phyloP scores from a whole-genome alignment of 352 stramenopile genomes.

The Phytophthora quininea region DNA sequence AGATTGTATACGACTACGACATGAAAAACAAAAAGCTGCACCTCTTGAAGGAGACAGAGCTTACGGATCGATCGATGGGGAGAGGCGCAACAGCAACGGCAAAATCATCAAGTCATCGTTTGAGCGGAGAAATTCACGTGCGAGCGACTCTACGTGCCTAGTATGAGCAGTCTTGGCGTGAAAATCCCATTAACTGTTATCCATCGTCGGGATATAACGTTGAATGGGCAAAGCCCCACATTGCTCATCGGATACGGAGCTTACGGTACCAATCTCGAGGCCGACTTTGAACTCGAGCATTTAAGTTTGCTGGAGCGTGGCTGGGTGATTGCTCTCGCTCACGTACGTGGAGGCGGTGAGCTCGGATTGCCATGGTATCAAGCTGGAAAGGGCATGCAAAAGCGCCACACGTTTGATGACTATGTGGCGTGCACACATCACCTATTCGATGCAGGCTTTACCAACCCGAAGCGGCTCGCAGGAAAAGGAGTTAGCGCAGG shows the following conservation, averaged over 20 bases:
- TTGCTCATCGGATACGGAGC: slow-evolving; percentile 89
- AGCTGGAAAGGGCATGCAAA: slow-evolving; percentile 75
- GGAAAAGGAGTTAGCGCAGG: slow-evolving; percentile 87
- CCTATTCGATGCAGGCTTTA: slow-evolving; percentile 69
- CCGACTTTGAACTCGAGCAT: slow-evolving; percentile 87
- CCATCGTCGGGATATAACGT: slow-evolving; percentile 56
- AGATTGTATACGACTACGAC: slow-evolving; percentile 86
- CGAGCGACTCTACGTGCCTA: slow-evolving; percentile 49
- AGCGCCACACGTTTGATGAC: slow-evolving; percentile 89
- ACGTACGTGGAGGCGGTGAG: slow-evolving; percentile 90
- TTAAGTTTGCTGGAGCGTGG: slow-evolving; percentile 84
- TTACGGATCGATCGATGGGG: slow-evolving; percentile 30
- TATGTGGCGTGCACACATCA: slow-evolving; percentile 74
- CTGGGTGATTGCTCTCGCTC: slow-evolving; percentile 90
- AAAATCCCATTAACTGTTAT: slow-evolving; percentile 82
- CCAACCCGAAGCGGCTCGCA: slow-evolving; percentile 61
- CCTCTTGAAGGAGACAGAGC: slow-evolving; percentile 62
- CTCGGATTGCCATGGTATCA: slow-evolving; percentile 89
- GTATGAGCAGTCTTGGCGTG: slow-evolving; percentile 38
- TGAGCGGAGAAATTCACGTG: slow-evolving; percentile 45
- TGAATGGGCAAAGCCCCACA: slow-evolving; percentile 77
- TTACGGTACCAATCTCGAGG: slow-evolving; percentile 88
- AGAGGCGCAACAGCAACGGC: neutral
- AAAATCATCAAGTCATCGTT: slow-evolving; percentile 22
- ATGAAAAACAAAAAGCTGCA: slow-evolving; percentile 50